A percentile compares a stretch with the other conserved stretches of the same genome.
These are phyloP conservation scores for Mortierella sp. DNA, from an alignment of 371 early-diverging fungal genomes.

Conservation along the genomic window DNA sequence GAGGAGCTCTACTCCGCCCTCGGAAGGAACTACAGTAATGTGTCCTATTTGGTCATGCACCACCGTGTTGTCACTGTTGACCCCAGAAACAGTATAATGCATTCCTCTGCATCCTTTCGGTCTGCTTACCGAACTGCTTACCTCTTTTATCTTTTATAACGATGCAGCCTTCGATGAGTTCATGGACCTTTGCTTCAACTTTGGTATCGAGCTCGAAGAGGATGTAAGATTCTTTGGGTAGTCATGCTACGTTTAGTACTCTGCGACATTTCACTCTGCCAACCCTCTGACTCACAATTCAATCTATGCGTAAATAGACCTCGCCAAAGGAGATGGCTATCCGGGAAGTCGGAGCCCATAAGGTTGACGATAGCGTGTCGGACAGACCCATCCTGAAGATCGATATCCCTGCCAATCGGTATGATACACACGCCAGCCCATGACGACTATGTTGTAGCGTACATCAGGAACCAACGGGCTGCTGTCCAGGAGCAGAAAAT, in stretches of 20 bases:
- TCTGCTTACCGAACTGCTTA: conserved; percentile 5
- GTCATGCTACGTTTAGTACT: no score
- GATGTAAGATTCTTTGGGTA: conserved; percentile 76
- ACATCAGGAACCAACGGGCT: no score
- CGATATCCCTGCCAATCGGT: conserved; percentile 99
- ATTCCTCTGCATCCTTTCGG: no score
- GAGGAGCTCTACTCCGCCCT: conserved; percentile 86
- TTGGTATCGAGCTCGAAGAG: conserved; percentile 99
- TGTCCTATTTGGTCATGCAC: not conserved
- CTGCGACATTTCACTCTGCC: not conserved
- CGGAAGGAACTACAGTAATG: conserved; percentile 82
- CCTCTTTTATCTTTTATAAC: conserved; percentile 1
- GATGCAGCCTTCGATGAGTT: conserved; percentile 84
- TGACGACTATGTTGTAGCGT: no score
- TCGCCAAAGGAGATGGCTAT: conserved; percentile 82
- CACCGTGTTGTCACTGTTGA: not conserved
- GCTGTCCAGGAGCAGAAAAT: no score
- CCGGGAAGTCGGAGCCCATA: conserved; percentile 66
- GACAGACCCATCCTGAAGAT: conserved; percentile 94
- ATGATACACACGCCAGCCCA: conserved; percentile 19
- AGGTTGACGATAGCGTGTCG: conserved; percentile 69
- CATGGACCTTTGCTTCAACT: conserved; percentile 98
- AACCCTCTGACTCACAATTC: not conserved
- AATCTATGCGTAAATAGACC: conserved; percentile 66
- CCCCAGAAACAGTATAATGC: no score